These are phyloP conservation scores for Naganishia randhawae DNA, from an alignment of 768 basidiomycete species.

Conservation along the genomic window DNA sequence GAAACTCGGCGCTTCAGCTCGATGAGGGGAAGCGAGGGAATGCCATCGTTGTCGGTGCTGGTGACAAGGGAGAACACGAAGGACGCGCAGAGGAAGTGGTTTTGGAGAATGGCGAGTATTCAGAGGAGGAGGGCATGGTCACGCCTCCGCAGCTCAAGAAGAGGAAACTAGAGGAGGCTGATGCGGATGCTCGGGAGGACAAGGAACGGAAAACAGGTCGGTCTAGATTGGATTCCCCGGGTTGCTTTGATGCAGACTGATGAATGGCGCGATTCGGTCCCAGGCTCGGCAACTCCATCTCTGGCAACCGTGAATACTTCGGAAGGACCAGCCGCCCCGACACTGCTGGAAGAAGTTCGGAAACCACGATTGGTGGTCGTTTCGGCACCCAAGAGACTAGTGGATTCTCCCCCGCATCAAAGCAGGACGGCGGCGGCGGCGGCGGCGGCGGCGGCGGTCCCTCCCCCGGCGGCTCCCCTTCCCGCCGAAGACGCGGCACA, in stretches of 20 bases:
- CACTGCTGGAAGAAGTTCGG: not conserved
- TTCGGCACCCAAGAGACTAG: slow-evolving; percentile 1
- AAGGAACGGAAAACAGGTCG: too few relatives aligned
- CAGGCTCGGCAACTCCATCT: too few relatives aligned
- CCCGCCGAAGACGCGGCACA: not conserved
- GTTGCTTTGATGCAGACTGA: too few relatives aligned
- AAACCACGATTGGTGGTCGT: not conserved
- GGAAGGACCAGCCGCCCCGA: not conserved
- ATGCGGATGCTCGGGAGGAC: not conserved
- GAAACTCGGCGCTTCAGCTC: too few relatives aligned
- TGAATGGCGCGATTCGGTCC: too few relatives aligned
- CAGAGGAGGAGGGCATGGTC: slow-evolving; percentile 17
- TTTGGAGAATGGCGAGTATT: slow-evolving; percentile 11
- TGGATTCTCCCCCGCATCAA: slow-evolving; percentile 18
- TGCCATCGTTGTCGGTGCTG: too few relatives aligned
- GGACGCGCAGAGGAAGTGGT: not conserved
- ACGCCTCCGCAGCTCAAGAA: slow-evolving; percentile 13
- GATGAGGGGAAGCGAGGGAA: too few relatives aligned
- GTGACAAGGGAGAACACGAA: not conserved
- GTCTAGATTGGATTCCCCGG: too few relatives aligned
- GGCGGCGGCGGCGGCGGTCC: not conserved
- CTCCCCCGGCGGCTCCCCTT: not conserved
- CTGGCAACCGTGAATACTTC: too few relatives aligned
- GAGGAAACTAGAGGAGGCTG: slow-evolving; percentile 7
- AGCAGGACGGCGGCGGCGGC: not conserved